Percentiles rank a stretch among this genome's conserved stretches.
phyloP scores from a whole-genome alignment of 164 flowering plant genomes.

The Vitis rupestris region DNA sequence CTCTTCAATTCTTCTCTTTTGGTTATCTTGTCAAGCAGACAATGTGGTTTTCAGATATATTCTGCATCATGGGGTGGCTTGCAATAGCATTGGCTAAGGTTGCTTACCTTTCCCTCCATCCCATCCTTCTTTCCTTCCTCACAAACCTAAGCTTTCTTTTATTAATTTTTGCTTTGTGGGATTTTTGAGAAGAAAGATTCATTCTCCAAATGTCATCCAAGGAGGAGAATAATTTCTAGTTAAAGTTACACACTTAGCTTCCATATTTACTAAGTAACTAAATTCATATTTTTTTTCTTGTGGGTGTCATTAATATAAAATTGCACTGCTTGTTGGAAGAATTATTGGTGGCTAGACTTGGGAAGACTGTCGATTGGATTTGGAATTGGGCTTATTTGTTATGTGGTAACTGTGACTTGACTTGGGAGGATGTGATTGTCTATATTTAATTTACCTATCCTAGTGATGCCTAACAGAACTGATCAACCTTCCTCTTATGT shows the following conservation, averaged over 20 bases:
- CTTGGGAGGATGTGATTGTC: background rate
- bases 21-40: conserved; percentile 25
- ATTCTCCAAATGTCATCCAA: no score
- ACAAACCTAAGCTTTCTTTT: background rate
- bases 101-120: background rate
- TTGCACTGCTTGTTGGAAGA: conserved; percentile 15
- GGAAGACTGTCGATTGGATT: conserved; percentile 41
- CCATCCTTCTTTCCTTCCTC: background rate
- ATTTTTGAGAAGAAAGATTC: no score
- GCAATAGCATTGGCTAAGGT: conserved; percentile 42
- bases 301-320: background rate
- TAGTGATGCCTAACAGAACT: background rate
- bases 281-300: background rate
- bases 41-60: conserved; percentile 33
- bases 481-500: background rate
- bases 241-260: no score
- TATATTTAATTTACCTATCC: background rate
- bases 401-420: conserved; percentile 31
- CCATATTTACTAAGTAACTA: no score
- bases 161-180: no score
- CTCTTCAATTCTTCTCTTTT: background rate
- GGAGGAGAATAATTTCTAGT: no score
- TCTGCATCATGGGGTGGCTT: conserved; percentile 37
- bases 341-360: conserved; percentile 36
- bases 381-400: conserved; percentile 39